Conservation (phyloP, 2,329 filamentous ascomycete genomes). For the Neurospora sp. region DNA sequence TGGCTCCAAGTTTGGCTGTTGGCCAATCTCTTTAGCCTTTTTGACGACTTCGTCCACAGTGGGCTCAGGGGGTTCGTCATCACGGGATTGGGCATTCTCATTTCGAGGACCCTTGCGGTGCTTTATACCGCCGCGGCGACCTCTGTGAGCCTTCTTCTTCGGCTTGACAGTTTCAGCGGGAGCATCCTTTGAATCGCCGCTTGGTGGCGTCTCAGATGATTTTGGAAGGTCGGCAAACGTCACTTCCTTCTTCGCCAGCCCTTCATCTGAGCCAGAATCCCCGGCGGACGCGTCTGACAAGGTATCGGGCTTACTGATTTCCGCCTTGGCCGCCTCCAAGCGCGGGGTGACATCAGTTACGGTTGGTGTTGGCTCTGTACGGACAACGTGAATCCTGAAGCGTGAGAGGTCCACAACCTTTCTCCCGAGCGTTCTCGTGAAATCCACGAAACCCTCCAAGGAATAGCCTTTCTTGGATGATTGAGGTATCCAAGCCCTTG, state of each 20-base stretch:
- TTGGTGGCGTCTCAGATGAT: slow-evolving; percentile 8
- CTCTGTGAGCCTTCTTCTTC: slow-evolving; percentile 61
- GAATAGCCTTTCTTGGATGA: not conserved
- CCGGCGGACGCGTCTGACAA: not conserved
- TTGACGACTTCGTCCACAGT: slow-evolving; percentile 54
- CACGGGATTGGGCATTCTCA: slow-evolving; percentile 39
- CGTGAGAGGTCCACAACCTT: not conserved
- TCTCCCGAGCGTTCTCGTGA: not conserved
- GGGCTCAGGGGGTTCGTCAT: slow-evolving; percentile 32
- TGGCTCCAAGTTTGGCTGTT: slow-evolving; percentile 43
- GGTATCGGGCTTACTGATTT: not conserved
- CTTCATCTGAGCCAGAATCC: not conserved
- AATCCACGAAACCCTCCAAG: not conserved
- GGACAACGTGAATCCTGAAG: not conserved
- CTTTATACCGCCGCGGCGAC: slow-evolving; percentile 61
- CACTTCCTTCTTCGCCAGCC: slow-evolving; percentile 1
- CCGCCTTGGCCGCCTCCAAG: not conserved
- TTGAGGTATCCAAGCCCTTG: not conserved
- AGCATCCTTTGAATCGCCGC: slow-evolving; percentile 19
- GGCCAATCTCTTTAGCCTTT: slow-evolving; percentile 48
- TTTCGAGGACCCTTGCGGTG: slow-evolving; percentile 48
- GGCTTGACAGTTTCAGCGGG: slow-evolving; percentile 36
- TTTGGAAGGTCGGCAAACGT: slow-evolving; percentile 13
- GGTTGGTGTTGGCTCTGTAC: not conserved
- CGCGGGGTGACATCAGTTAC: not conserved